Percentiles rank a stretch among this genome's conserved stretches.
phyloP scores from a whole-genome alignment of 106 monocot species.

The Platanthera zijinensis region DNA sequence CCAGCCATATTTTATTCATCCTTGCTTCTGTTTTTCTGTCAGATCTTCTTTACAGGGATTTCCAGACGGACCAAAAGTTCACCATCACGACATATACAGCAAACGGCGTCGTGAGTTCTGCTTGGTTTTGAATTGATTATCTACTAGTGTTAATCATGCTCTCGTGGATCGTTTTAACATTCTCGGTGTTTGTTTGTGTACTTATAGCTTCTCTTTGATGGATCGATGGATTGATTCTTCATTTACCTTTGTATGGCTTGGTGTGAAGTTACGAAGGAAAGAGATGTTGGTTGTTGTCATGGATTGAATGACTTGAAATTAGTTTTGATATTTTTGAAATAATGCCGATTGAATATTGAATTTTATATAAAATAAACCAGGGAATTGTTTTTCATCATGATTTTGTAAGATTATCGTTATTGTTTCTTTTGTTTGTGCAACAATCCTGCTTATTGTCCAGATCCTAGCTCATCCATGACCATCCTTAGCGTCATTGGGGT shows the following conservation, averaged over 20 bases:
- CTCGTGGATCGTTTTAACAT: neutral
- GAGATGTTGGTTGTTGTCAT: neutral
- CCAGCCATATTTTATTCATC: neutral
- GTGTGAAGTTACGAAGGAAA: too few species aligned
- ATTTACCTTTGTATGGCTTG: neutral
- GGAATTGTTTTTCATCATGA: too few species aligned
- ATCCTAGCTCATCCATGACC: too few species aligned
- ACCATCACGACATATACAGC: constrained; percentile 40
- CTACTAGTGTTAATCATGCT: neutral
- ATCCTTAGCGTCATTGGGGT: too few species aligned
- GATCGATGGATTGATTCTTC: neutral
- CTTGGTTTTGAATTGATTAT: neutral
- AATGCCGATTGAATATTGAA: too few species aligned
- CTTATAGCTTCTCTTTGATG: neutral
- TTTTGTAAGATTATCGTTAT: too few species aligned
- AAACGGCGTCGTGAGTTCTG: constrained; percentile 50
- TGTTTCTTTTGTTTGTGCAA: too few species aligned
- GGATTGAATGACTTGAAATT: neutral
- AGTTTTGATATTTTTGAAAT: neutral
- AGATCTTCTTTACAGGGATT: constrained; percentile 80
- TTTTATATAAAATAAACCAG: too few species aligned
- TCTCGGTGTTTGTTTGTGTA: neutral
- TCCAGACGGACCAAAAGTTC: constrained; percentile 63
- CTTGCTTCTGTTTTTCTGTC: neutral
- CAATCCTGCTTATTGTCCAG: too few species aligned